These are phyloP conservation scores for Chrysosporium queenslandicum DNA, from an alignment of 2,329 filamentous ascomycete species.

Conservation along the genomic window DNA sequence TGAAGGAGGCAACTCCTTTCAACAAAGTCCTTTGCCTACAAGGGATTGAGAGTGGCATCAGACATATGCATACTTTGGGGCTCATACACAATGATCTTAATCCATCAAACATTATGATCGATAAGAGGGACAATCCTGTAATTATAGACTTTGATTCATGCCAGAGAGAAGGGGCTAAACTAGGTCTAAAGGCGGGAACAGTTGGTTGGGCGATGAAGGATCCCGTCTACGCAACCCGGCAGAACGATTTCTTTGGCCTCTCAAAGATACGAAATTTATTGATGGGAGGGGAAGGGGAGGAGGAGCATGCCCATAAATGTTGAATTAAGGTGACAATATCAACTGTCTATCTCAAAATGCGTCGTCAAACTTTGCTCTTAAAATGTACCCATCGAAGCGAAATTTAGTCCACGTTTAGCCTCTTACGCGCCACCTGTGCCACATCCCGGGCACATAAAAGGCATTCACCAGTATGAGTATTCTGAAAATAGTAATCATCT, in stretches of 20 bases:
- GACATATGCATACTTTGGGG: constrained; percentile 2
- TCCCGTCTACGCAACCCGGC: not conserved
- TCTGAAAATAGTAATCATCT: too few species aligned
- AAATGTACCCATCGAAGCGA: not conserved
- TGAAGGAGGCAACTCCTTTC: not conserved
- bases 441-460: too few species aligned
- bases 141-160: constrained; percentile 7
- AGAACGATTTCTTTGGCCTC: constrained; percentile 8
- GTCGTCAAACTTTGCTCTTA: not conserved
- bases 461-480: too few species aligned
- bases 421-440: too few species aligned
- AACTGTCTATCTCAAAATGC: not conserved
- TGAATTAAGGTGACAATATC: not conserved
- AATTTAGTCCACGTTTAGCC: not conserved
- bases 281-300: not conserved
- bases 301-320: not conserved
- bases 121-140: constrained; percentile 1
- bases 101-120: constrained; percentile 1
- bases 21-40: constrained; percentile 1
- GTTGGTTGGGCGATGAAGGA: not conserved
- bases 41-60: constrained; percentile 1
- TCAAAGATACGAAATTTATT: constrained; percentile 2
- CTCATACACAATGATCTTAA: constrained; percentile 7
- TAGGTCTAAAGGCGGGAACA: constrained; percentile 2
- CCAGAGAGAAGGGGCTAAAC: constrained; percentile 2